phyloP scores from a whole-genome alignment of 1,284 basidiomycete species.

The Peniophora sp. region DNA sequence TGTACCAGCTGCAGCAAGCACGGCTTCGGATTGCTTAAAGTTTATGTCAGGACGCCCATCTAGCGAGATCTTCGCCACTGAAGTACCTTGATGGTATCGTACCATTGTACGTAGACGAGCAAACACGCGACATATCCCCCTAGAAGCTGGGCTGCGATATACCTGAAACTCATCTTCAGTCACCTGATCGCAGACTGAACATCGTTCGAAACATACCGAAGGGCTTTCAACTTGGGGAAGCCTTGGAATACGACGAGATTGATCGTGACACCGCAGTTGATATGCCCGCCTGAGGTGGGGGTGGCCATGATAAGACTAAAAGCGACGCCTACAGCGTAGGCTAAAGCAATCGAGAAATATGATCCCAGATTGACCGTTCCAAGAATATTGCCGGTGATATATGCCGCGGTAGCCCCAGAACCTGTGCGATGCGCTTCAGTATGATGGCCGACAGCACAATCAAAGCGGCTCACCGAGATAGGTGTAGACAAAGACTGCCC shows the following conservation, averaged over 20 bases:
- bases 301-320: slow-evolving; percentile 44
- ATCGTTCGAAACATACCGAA: slow-evolving; percentile 27
- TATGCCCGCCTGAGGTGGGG: slow-evolving; percentile 51
- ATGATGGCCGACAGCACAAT: background rate
- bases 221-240: slow-evolving; percentile 43
- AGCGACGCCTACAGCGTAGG: slow-evolving; percentile 52
- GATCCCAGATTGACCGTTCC: slow-evolving; percentile 31
- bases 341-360: slow-evolving; percentile 47
- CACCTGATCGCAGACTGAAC: no score
- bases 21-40: slow-evolving; percentile 28
- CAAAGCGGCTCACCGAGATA: slow-evolving; percentile 37
- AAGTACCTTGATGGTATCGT: slow-evolving; percentile 31
- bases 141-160: slow-evolving; percentile 49
- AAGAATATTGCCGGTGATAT: slow-evolving; percentile 42
- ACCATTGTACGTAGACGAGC: slow-evolving; percentile 53
- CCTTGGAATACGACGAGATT: slow-evolving; percentile 40
- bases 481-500: slow-evolving; percentile 42
- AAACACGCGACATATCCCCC: slow-evolving; percentile 49
- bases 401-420: slow-evolving; percentile 50
- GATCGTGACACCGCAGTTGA: slow-evolving; percentile 53
- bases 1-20: slow-evolving; percentile 29
- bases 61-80: background rate
- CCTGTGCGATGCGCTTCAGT: slow-evolving; percentile 26
- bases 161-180: slow-evolving; percentile 39
- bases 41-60: background rate